These are phyloP conservation scores for Daldinia caldariorum DNA, from an alignment of 495 filamentous ascomycete species.

Conservation along the genomic window DNA sequence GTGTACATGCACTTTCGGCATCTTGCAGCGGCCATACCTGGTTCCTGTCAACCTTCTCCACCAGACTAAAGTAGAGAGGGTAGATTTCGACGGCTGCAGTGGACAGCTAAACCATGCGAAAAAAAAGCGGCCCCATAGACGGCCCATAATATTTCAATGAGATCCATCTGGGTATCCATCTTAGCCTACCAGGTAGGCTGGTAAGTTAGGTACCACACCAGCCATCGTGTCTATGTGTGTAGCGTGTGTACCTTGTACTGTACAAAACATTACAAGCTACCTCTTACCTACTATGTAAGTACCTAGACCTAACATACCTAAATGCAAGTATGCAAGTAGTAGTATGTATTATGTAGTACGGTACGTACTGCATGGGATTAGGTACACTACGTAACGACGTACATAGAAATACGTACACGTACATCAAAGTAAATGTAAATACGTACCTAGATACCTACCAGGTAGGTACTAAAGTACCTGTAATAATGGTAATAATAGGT, in stretches of 20 bases:
- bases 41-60: constrained; percentile 37
- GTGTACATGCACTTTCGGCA: constrained; percentile 35
- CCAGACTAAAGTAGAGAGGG: constrained; percentile 28
- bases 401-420: neutral
- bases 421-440: neutral
- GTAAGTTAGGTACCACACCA: neutral
- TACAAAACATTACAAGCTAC: too few species aligned
- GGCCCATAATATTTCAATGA: constrained; percentile 27
- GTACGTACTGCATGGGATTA: too few species aligned
- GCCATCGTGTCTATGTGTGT: neutral
- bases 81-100: constrained; percentile 40
- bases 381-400: too few species aligned
- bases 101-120: constrained; percentile 31
- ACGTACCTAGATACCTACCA: neutral
- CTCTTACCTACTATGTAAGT: too few species aligned
- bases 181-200: constrained; percentile 3
- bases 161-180: constrained; percentile 43
- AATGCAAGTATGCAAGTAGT: too few species aligned
- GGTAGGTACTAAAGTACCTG: too few species aligned
- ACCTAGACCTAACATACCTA: too few species aligned
- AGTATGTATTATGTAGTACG: too few species aligned
- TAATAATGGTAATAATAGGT: constrained; percentile 24
- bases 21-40: constrained; percentile 37
- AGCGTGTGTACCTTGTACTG: neutral
- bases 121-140: constrained; percentile 25